Percentiles rank a stretch among this genome's conserved stretches.
Evolutionary conservation across 208 protist genomes (phyloP).

Genomic region (Herpetomonas tarakana): DNA sequence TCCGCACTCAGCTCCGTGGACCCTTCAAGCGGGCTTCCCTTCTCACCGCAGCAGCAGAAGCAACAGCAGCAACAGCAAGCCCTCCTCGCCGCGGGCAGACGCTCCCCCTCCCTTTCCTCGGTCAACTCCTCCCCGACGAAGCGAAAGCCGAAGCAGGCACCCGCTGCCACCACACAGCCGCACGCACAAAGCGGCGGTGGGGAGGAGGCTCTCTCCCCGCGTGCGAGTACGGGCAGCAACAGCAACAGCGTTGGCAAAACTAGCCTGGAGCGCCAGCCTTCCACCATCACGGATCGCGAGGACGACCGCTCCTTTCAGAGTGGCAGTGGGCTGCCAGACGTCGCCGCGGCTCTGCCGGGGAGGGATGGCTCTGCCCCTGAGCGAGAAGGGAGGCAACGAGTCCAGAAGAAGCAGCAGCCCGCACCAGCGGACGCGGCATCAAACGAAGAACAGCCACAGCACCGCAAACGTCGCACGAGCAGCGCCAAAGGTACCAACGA

Average conservation of each 20-base stretch:
- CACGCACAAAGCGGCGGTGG: no score
- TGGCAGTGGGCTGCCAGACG: background rate
- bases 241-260: background rate
- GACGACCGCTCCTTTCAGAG: background rate
- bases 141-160: slow-evolving; percentile 7
- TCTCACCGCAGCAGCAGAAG: slow-evolving; percentile 1
- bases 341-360: no score
- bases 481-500: no score
- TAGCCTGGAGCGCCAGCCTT: background rate
- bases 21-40: background rate
- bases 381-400: no score
- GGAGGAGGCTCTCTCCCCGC: background rate
- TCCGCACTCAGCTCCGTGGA: background rate
- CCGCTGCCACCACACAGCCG: no score
- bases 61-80: background rate
- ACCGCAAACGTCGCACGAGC: no score
- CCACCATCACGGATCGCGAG: background rate
- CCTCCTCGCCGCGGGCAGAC: background rate
- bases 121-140: background rate
- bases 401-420: no score
- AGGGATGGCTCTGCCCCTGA: no score
- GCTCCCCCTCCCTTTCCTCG: slow-evolving; percentile 2
- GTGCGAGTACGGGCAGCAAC: background rate
- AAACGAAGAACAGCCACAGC: no score
- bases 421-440: no score